Conservation (phyloP, 2,329 filamentous ascomycete genomes). For the Scedosporium dehoogii region DNA sequence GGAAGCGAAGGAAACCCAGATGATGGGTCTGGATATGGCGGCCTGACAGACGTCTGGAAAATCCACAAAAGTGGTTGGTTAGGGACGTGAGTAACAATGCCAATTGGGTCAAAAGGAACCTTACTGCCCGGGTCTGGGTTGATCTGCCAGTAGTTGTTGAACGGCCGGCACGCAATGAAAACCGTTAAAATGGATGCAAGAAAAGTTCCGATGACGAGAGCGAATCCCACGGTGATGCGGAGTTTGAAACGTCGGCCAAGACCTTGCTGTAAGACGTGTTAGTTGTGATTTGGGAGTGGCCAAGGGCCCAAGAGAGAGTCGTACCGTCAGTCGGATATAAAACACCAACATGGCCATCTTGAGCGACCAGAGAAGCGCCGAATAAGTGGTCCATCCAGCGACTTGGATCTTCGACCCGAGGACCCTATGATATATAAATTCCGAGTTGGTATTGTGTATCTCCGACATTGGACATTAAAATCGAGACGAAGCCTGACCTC, state of each 20-base stretch:
- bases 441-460: too few relatives aligned
- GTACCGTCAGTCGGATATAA: constrained; percentile 41
- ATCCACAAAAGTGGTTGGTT: constrained; percentile 1
- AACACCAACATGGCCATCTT: constrained; percentile 48
- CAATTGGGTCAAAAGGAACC: constrained; percentile 13
- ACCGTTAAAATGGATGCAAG: constrained; percentile 38
- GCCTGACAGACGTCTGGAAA: constrained; percentile 33
- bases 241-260: constrained; percentile 27
- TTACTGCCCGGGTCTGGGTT: constrained; percentile 44
- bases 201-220: constrained; percentile 37
- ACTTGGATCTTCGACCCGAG: constrained; percentile 48
- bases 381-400: constrained; percentile 45
- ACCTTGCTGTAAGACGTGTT: background rate
- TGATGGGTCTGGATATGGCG: constrained; percentile 37
- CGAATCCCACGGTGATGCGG: constrained; percentile 40
- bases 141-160: constrained; percentile 49
- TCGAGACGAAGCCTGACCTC: constrained; percentile 16
- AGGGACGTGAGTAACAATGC: background rate
- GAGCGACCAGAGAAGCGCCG: constrained; percentile 41
- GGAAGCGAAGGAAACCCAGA: constrained; percentile 39
- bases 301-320: too few relatives aligned
- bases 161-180: constrained; percentile 41
- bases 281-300: background rate
- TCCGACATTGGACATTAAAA: too few relatives aligned
- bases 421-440: constrained; percentile 22